phyloP scores from a whole-genome alignment of 2,329 filamentous ascomycete genomes.

The Zymoseptoria pseudotritici region DNA sequence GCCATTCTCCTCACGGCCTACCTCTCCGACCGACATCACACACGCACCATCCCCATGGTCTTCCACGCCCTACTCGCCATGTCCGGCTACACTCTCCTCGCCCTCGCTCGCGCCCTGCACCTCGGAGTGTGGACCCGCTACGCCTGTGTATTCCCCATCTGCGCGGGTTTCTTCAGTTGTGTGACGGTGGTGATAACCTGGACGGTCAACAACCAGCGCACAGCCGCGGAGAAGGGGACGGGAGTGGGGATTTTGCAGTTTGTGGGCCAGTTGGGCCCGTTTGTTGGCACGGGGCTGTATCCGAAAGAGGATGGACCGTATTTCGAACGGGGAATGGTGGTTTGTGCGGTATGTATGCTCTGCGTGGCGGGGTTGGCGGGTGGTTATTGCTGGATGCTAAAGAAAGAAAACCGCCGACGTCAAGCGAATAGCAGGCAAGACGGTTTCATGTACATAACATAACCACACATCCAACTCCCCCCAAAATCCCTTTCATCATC shows the following conservation, averaged over 20 bases:
- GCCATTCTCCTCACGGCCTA: conserved; percentile 65
- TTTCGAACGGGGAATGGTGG: conserved; percentile 44
- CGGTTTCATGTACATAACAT: too few species aligned
- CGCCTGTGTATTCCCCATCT: conserved; percentile 68
- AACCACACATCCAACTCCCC: too few species aligned
- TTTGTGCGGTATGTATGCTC: conserved; percentile 46
- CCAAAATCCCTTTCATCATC: too few species aligned
- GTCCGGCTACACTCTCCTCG: conserved; percentile 39
- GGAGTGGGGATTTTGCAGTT: conserved; percentile 76
- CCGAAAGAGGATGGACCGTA: conserved; percentile 43
- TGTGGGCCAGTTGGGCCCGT: conserved; percentile 71
- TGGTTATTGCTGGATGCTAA: conserved; percentile 36
- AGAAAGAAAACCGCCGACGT: conserved; percentile 25
- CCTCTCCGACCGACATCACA: conserved; percentile 59
- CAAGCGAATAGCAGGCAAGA: too few species aligned
- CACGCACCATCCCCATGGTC: conserved; percentile 60
- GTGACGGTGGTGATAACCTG: conserved; percentile 81
- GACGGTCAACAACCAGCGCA: conserved; percentile 78
- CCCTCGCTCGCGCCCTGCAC: conserved; percentile 35
- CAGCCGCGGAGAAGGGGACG: conserved; percentile 60
- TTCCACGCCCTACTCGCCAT: conserved; percentile 61
- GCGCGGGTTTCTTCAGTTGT: conserved; percentile 73
- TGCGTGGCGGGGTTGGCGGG: conserved; percentile 38
- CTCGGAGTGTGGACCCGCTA: conserved; percentile 49
- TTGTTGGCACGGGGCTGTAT: conserved; percentile 50